Evolutionary conservation across 2,329 filamentous ascomycete genomes (phyloP).

Genomic region (Pseudovirgaria hyperparasitica): DNA sequence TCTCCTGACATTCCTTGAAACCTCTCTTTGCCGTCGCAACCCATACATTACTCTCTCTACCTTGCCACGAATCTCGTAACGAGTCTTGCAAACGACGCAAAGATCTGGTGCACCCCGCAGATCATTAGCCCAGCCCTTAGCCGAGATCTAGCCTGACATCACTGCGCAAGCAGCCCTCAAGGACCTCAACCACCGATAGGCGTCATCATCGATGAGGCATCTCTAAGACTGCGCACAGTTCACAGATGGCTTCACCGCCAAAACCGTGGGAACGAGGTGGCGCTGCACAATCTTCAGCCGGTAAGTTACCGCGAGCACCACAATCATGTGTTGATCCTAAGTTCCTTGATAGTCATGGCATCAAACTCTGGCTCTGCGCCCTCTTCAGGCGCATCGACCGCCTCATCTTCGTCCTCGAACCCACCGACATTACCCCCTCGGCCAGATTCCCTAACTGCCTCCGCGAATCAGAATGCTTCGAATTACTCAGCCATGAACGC

Average conservation of each 20-base stretch:
- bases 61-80: too few relatives aligned
- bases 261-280: slow-evolving; percentile 92
- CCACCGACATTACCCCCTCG: slow-evolving; percentile 67
- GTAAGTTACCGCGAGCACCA: slow-evolving; percentile 14
- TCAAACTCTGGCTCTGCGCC: slow-evolving; percentile 26
- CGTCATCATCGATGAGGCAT: too few relatives aligned
- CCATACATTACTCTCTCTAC: too few relatives aligned
- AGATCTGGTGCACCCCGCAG: too few relatives aligned
- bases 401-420: slow-evolving; percentile 24
- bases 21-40: too few relatives aligned
- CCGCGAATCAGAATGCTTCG: slow-evolving; percentile 80
- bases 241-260: slow-evolving; percentile 49
- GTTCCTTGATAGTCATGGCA: slow-evolving; percentile 6
- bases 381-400: slow-evolving; percentile 25
- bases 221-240: slow-evolving; percentile 8
- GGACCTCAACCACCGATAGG: too few relatives aligned
- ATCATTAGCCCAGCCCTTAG: too few relatives aligned
- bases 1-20: too few relatives aligned
- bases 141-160: too few relatives aligned
- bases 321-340: slow-evolving; percentile 12
- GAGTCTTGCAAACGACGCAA: too few relatives aligned
- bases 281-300: slow-evolving; percentile 34
- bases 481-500: slow-evolving; percentile 58
- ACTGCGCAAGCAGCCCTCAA: too few relatives aligned
- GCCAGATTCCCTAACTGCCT: slow-evolving; percentile 61